phyloP scores from a whole-genome alignment of 2,329 filamentous ascomycete species.

The Neocatenulostroma microsporum region DNA sequence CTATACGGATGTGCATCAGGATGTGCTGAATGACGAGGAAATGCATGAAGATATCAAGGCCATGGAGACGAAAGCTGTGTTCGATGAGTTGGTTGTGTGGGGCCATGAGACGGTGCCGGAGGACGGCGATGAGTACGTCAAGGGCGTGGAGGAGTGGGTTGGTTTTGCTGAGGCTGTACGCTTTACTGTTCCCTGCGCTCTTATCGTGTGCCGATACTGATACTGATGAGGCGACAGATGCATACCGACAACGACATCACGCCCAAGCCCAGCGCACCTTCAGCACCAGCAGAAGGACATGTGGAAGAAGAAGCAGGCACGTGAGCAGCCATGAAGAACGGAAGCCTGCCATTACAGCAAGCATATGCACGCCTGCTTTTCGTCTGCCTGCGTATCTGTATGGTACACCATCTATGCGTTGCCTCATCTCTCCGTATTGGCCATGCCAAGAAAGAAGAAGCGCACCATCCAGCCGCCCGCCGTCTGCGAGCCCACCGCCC shows the following conservation, averaged over 20 bases:
- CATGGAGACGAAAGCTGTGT: slow-evolving; percentile 57
- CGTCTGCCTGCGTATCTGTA: slow-evolving; percentile 2
- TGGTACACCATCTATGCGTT: slow-evolving; percentile 2
- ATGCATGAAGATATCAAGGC: slow-evolving; percentile 42
- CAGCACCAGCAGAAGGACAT: neutral
- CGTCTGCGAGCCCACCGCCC: neutral
- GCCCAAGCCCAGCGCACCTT: neutral
- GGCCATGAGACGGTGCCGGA: slow-evolving; percentile 63
- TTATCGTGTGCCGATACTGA: neutral
- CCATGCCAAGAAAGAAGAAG: neutral
- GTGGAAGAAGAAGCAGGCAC: neutral
- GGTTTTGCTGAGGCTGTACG: slow-evolving; percentile 60
- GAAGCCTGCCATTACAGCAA: slow-evolving; percentile 3
- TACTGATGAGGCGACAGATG: slow-evolving; percentile 12
- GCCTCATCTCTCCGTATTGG: neutral
- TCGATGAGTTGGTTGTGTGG: slow-evolving; percentile 76
- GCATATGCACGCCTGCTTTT: slow-evolving; percentile 1
- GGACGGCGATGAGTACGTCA: slow-evolving; percentile 61
- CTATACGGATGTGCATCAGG: neutral
- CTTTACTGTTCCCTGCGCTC: too few relatives aligned
- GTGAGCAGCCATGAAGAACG: neutral
- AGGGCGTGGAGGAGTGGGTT: slow-evolving; percentile 74
- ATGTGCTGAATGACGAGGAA: slow-evolving; percentile 14
- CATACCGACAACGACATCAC: slow-evolving; percentile 6
- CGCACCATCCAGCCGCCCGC: too few relatives aligned